Base-by-base conservation (phyloP, 495 filamentous ascomycete species). In the Neurospora sp. region DNA sequence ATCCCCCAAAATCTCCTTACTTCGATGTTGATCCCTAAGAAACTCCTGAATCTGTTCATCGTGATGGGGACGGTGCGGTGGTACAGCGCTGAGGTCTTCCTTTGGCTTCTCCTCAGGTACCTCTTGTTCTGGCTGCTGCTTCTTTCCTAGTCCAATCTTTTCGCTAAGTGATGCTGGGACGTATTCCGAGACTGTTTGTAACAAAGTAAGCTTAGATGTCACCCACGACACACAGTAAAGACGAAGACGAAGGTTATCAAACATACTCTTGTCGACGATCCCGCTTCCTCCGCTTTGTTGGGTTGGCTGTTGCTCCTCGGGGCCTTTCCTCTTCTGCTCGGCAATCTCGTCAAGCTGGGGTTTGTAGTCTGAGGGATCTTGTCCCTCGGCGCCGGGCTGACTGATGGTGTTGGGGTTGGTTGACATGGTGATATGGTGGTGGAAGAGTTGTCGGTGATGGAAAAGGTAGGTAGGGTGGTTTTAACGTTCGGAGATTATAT, bases 31-130 rank as follows among this genome's bases (percentile, higher is more conserved):
- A 35, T 82, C 81, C 53, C 76, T 76, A 39, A 83, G 40, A 42
- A 83, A 83, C 70, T 82, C 80, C 20, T 76, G 77, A 39, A 83
- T 82, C 41, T 81, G 75, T 3, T 39, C 22, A 40, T 83, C 81
- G 14, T 83, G 76, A 9, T 75, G 39, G 1, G 80, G 81, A 0
- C 79, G 74, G 14, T 79, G 37, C 14, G 81, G 81, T 31, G 78
- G 80, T 8, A 73, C 78, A 6, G 75, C 38, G 16, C 18, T 68
- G 69, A 59, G 18, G 53, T 41, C 14, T 53, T 38, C 22, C 38
- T 39, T 65, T 27, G 39, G 38, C 8, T 47, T 37, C 45, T 74
- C 70, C 42, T 20, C 9, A 0, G 71, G n/a, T 12, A 74, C 73
- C 22, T 70, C 27, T 10, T 76, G 12, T 40, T 59, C 20, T 38